Evolutionary conservation across 495 filamentous ascomycete species (phyloP), one percentile per base, ranked within the genome.

Genomic region (Tetracladium marchalianum): DNA sequence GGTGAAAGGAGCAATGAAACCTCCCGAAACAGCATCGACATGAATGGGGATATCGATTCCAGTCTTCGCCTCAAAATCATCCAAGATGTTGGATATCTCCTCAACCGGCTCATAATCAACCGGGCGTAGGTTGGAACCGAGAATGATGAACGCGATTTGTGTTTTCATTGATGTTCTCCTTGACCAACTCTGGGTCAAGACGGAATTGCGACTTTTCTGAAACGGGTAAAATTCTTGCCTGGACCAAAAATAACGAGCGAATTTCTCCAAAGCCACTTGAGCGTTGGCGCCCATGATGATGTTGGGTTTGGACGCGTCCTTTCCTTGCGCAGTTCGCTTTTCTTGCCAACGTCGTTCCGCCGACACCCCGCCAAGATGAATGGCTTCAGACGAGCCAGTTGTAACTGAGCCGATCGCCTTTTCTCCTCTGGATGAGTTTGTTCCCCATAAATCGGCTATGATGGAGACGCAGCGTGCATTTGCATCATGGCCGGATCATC

Each of bases 341-440:
- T 86, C 79, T 58, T 86, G 82, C 84, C 84, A 87, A 5, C 80
- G 69, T 5, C 82, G 70, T 68, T 87, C 86, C 83, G 87, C 85
- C 7, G 84, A 81, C 39, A 87, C 61, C 3, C 84, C 84, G 12
- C 82, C 84, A 7, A 87, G 73, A 53, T 84, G 81, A 46, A 87
- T 82, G 1, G 82, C 84, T 55, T 87, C 84, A 6, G 73, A 80
- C 2, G 78, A 84, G 0, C 84, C 84, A 0, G 81, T 85, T 0
- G 84, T 87, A 0, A 83, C 82, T 1, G 79, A 73, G 3, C 84
- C 84, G 50, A 86, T 71, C 19, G 84, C 82, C 40, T 70, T 77
- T 60, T 87, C 80, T 19, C 70, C 69, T 7, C 22, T 7, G 22
- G 22, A 27, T 46, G 77, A 75, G 39, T 78, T 73, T 2, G 72